A percentile compares a stretch with the other conserved stretches of the same genome.
These are phyloP conservation scores for Petunia axillaris DNA, from an alignment of 257 asterid genomes.

Conservation along the genomic window DNA sequence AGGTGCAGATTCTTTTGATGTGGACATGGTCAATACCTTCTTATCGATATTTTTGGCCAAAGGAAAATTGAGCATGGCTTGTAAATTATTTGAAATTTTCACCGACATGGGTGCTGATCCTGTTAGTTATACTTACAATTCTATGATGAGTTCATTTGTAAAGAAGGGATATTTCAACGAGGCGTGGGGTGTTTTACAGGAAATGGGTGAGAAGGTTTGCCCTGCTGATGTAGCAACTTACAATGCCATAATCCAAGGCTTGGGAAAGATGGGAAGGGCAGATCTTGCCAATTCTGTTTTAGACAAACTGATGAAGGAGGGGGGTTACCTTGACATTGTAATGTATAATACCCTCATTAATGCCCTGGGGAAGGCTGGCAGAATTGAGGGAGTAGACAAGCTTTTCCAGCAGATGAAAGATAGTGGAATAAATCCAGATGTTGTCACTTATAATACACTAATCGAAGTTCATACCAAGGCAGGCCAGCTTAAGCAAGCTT, in stretches of 20 bases:
- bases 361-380: constrained; percentile 85
- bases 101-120: constrained; percentile 68
- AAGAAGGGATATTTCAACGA: constrained; percentile 90
- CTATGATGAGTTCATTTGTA: constrained; percentile 86
- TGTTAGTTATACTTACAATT: constrained; percentile 76
- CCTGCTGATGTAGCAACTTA: constrained; percentile 87
- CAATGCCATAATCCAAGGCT: constrained; percentile 77
- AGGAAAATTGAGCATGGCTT: constrained; percentile 90
- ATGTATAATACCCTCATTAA: constrained; percentile 93
- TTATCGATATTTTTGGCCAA: constrained; percentile 79
- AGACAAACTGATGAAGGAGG: constrained; percentile 69
- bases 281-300: constrained; percentile 84
- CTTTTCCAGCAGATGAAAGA: constrained; percentile 75
- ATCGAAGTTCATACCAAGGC: constrained; percentile 86
- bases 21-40: constrained; percentile 88
- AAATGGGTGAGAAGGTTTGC: constrained; percentile 67
- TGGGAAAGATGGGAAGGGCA: constrained; percentile 90
- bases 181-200: constrained; percentile 79
- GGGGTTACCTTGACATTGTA: constrained; percentile 89
- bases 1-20: constrained; percentile 79
- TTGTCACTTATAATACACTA: constrained; percentile 83
- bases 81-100: constrained; percentile 88
- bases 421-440: constrained; percentile 88
- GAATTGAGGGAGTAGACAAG: constrained; percentile 65
- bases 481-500: constrained; percentile 76